Conservation (phyloP, 352 stramenopile species). For the Globisporangium yorkense region DNA sequence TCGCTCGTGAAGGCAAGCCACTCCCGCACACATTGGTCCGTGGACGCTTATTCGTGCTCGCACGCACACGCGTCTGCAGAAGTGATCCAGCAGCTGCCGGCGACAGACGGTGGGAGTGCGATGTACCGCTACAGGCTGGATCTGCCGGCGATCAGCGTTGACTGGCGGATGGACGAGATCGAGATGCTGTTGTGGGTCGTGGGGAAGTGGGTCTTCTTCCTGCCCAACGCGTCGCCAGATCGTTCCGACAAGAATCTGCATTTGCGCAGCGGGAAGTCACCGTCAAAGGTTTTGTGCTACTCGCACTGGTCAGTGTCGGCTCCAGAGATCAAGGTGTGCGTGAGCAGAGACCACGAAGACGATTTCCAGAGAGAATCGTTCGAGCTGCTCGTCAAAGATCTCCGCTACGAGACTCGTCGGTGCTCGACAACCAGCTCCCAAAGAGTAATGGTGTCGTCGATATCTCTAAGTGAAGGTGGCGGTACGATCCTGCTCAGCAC, state of each 20-base stretch:
- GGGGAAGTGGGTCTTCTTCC: slow-evolving; percentile 77
- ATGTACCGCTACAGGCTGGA: slow-evolving; percentile 69
- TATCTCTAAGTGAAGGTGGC: slow-evolving; percentile 25
- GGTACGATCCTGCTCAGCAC: slow-evolving; percentile 25
- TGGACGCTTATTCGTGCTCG: slow-evolving; percentile 37
- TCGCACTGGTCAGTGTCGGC: slow-evolving; percentile 21
- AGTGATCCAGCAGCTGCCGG: slow-evolving; percentile 1
- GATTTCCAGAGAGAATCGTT: slow-evolving; percentile 11
- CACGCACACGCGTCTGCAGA: slow-evolving; percentile 12
- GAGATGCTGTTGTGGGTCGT: slow-evolving; percentile 60
- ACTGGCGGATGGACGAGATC: slow-evolving; percentile 51
- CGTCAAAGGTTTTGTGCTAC: slow-evolving; percentile 25
- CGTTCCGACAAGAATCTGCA: slow-evolving; percentile 23
- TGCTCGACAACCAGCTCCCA: slow-evolving; percentile 31
- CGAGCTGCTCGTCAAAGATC: slow-evolving; percentile 22
- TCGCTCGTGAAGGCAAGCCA: slow-evolving; percentile 40
- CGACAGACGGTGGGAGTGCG: slow-evolving; percentile 22
- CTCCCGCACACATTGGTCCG: slow-evolving; percentile 41
- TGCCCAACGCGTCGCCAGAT: slow-evolving; percentile 29
- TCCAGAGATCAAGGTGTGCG: slow-evolving; percentile 24
- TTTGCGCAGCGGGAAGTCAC: slow-evolving; percentile 14
- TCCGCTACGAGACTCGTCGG: slow-evolving; percentile 25
- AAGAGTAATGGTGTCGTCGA: slow-evolving; percentile 16
- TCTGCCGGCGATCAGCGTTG: slow-evolving; percentile 38
- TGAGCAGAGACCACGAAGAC: slow-evolving; percentile 22